These are phyloP conservation scores for Candida argentea DNA, from an alignment of 805 yeast species.

Conservation along the genomic window DNA sequence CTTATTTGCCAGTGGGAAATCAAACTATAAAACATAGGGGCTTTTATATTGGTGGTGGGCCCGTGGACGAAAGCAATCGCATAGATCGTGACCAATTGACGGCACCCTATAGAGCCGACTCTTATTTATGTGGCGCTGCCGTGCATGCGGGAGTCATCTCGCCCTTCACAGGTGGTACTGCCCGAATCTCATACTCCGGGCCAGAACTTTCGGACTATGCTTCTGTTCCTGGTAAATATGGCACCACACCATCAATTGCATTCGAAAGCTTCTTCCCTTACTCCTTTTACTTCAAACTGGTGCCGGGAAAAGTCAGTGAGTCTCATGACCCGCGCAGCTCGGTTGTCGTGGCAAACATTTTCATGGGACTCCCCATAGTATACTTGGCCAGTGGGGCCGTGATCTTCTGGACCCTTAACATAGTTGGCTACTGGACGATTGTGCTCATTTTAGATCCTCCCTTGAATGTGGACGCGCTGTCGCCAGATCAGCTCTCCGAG, in stretches of 20 bases:
- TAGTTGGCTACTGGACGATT: conserved; percentile 80
- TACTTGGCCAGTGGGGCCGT: conserved; percentile 36
- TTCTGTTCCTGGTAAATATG: conserved; percentile 38
- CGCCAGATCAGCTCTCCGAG: conserved; percentile 44
- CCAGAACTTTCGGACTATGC: conserved; percentile 36
- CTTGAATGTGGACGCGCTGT: conserved; percentile 39
- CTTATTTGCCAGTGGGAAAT: conserved; percentile 66
- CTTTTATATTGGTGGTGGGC: conserved; percentile 72
- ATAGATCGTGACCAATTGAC: conserved; percentile 24
- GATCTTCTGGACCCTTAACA: conserved; percentile 46
- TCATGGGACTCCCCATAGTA: conserved; percentile 54
- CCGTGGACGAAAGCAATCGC: conserved; percentile 2
- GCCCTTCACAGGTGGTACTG: conserved; percentile 72
- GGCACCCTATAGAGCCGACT: conserved; percentile 74
- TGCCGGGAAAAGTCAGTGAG: conserved; percentile 28
- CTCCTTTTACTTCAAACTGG: conserved; percentile 48
- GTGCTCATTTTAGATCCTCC: conserved; percentile 77
- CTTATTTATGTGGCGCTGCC: conserved; percentile 85
- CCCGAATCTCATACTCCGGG: conserved; percentile 48
- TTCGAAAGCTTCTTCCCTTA: conserved; percentile 70
- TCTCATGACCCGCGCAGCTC: conserved; percentile 62
- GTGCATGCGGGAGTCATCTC: conserved; percentile 76
- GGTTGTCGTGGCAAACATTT: conserved; percentile 46
- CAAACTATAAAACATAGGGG: conserved; percentile 59
- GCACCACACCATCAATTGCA: conserved; percentile 42